Conservation (phyloP, 78 protist species). For the Blattamonas nauphoetae region DNA sequence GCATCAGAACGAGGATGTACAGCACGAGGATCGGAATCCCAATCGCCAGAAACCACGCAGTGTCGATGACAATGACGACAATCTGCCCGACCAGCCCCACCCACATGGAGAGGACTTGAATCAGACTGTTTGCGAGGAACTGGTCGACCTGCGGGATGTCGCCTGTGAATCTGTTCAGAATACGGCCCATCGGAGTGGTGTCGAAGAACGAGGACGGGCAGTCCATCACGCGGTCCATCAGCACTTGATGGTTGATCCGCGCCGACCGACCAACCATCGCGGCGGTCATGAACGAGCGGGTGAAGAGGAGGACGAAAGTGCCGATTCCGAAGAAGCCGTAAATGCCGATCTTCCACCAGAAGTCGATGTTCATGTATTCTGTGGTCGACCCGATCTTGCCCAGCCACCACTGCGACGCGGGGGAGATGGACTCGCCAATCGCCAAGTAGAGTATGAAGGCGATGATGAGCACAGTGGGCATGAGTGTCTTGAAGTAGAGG, state of each 20-base stretch:
- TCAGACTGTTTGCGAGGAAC: background rate
- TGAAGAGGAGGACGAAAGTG: background rate
- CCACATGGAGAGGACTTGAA: background rate
- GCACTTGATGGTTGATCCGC: background rate
- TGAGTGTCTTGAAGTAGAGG: background rate
- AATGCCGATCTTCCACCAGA: background rate
- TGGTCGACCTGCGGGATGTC: conserved; percentile 3
- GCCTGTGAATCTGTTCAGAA: conserved; percentile 7
- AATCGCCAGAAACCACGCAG: conserved; percentile 41
- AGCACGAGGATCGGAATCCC: conserved; percentile 44
- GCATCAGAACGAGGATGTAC: conserved; percentile 51
- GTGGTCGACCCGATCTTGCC: background rate
- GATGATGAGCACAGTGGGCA: background rate
- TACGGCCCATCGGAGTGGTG: conserved; percentile 67
- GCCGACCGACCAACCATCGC: background rate
- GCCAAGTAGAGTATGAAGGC: background rate
- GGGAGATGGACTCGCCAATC: background rate
- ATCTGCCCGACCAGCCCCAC: conserved; percentile 19
- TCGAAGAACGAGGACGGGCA: conserved; percentile 91
- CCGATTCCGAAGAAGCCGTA: background rate
- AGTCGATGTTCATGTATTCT: background rate
- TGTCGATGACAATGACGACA: conserved; percentile 30
- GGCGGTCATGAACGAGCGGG: background rate
- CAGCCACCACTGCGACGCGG: background rate
- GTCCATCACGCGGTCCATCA: conserved; percentile 42